These are phyloP conservation scores for Edaphochlamys debaryana DNA, from an alignment of 139 green algal genomes.

Conservation along the genomic window DNA sequence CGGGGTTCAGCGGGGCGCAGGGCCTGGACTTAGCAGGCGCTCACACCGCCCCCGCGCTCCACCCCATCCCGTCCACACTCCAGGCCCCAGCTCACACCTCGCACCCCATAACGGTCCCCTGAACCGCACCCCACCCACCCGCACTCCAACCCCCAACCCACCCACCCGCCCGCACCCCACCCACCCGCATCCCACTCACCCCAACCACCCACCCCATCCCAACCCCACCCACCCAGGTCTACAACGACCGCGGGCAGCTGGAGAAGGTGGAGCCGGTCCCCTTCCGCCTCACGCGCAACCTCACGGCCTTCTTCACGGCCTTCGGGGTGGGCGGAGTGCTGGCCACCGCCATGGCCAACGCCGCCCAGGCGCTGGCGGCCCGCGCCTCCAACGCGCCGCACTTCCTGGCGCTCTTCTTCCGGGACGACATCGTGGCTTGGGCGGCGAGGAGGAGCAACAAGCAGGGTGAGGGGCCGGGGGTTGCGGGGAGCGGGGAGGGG, in stretches of 20 bases:
- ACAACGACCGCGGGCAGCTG: slow-evolving; percentile 72
- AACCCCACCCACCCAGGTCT: slow-evolving; percentile 42
- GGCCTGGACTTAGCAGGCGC: too few species aligned
- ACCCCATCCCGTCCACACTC: too few species aligned
- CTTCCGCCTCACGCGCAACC: slow-evolving; percentile 98
- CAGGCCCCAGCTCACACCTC: too few species aligned
- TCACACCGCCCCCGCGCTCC: too few species aligned
- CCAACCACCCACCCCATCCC: neutral
- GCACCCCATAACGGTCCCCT: too few species aligned
- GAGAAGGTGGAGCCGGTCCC: slow-evolving; percentile 88
- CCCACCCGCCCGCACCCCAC: too few species aligned
- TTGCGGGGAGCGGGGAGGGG: neutral
- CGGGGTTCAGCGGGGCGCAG: too few species aligned
- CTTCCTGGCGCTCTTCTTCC: slow-evolving; percentile 89
- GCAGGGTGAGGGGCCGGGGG: slow-evolving; percentile 22
- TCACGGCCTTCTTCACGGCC: slow-evolving; percentile 92
- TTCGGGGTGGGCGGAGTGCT: slow-evolving; percentile 94
- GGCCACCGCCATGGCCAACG: slow-evolving; percentile 71
- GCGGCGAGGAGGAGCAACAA: slow-evolving; percentile 31
- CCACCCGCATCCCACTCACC: neutral
- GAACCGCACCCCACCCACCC: too few species aligned
- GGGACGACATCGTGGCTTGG: slow-evolving; percentile 53
- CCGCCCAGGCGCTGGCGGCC: slow-evolving; percentile 61
- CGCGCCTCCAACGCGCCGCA: slow-evolving; percentile 60
- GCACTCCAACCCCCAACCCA: too few species aligned